Evolutionary conservation across 345 rosid species (phyloP), one percentile per base, ranked within the genome.

Genomic region (Moricandia arvensis): DNA sequence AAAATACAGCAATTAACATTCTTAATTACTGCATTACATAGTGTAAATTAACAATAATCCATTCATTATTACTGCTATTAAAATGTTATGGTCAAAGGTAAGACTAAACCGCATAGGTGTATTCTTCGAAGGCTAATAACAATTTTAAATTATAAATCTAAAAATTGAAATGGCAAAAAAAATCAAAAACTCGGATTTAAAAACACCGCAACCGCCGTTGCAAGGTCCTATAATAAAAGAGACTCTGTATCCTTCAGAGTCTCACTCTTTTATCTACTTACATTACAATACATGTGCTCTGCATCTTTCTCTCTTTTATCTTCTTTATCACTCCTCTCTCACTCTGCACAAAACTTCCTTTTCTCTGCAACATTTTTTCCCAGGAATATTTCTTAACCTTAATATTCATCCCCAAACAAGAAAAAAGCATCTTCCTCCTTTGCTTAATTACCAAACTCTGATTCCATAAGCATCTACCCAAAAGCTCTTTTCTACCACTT

Each of bases 141-240:
- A 24, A 24, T 18, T 18, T 13, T 4, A 33, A 49, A 27, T 6
- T 1, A 47, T 24, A 15, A 34, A 15, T 27, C n/a, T 47, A 21
- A 33, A 8, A 31, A 68, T 0, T 16, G 2, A 15, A 58, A 63
- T 76, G 47, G 58, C n/a, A 24, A 31, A 24, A 17, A 75, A 73
- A 15, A 47, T 47, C 12, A 37, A 17, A 68, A 47, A 21, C 24
- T 12, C 13, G 41, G 37, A 18, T 55, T 55, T 8, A 11, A 62
- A 76, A 76, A 76, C 65, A 59, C 80, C 70, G 65, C 75, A 72
- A 78, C 62, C 45, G 77, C 76, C 81, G 81, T 66, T 78, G 26
- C 33, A 72, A 33, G 58, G 73, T 72, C 69, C 76, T 78, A 78
- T 78, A n/a, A n/a, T n/a, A 78, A 78, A 57, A 59, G 47, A 68